Evolutionary conservation across 768 basidiomycete genomes (phyloP), one percentile per base, ranked within the genome.

Genomic region (Gloeopeniophorella convolvens): DNA sequence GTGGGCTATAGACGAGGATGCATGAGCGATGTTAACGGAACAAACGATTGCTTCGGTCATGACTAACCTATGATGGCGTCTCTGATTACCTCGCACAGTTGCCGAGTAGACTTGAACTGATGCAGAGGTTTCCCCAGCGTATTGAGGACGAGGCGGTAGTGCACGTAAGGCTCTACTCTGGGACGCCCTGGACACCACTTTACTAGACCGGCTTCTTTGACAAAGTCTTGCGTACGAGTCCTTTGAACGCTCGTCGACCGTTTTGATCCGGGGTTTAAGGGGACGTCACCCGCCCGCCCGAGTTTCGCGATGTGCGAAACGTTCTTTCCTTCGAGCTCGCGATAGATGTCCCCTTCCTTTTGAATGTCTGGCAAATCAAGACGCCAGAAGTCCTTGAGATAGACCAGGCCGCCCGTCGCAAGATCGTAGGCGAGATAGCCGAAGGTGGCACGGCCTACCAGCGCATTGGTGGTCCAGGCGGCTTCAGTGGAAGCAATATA

Each of bases 311-410:
- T 45, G 7, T 32, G n/a, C 1, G 10, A 13, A 11, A 45, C 43
- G 15, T 32, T n/a, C 9, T 3, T 31, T 16, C 2, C 15, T n/a
- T 15, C 15, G 16, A 48, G 27, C 7, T 15, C 16, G 12, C 2
- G 5, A 28, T 32, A 39, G 28, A 24, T 30, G 4, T 33, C 10
- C 28, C 13, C 18, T 28, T 48, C 37, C n/a, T 27, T 39, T 23
- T 13, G 28, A 5, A 47, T 27, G 0, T 37, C 35, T 4, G 35
- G 35, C 12, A 15, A 15, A 13, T 49, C 28, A 21, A 45, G 30
- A 4, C 43, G 27, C 43, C 43, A 45, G 11, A 31, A n/a, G 43
- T 45, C 43, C 43, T 45, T 45, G 10, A 50, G 20, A 13, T 26
- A 50, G 5, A 50, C 48, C 18, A 27, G 23, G 23, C 11, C 13